Evolutionary conservation across 768 basidiomycete genomes (phyloP).

Genomic region (Asterophora parasitica): DNA sequence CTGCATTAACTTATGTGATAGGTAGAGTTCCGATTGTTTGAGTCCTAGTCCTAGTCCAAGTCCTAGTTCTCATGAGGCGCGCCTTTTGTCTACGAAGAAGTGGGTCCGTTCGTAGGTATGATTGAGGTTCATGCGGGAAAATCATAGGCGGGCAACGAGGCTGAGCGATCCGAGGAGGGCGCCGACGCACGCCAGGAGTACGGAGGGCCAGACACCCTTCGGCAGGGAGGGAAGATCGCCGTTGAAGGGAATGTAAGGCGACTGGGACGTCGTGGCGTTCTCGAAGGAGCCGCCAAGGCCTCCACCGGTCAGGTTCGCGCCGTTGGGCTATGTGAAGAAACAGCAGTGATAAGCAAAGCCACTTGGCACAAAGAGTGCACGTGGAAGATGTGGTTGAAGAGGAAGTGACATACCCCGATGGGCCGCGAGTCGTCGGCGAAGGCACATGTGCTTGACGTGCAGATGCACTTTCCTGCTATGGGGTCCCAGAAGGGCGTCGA

Average conservation of each 20-base stretch:
- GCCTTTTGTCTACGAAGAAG: too few species aligned
- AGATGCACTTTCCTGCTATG: constrained; percentile 58
- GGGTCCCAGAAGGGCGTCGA: constrained; percentile 84
- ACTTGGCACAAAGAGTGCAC: background rate
- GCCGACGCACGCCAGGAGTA: constrained; percentile 32
- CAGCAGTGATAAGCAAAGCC: background rate
- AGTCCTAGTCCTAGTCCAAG: too few species aligned
- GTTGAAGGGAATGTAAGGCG: constrained; percentile 49
- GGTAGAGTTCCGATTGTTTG: too few species aligned
- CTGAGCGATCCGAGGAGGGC: constrained; percentile 31
- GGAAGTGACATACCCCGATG: constrained; percentile 53
- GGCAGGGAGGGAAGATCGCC: constrained; percentile 25
- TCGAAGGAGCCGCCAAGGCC: constrained; percentile 37
- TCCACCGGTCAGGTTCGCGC: constrained; percentile 65
- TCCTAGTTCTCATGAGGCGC: background rate
- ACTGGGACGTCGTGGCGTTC: constrained; percentile 19
- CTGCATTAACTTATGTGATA: too few species aligned
- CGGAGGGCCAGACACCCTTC: constrained; percentile 27
- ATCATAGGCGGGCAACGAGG: constrained; percentile 16
- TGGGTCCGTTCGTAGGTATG: background rate
- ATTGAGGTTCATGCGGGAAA: too few species aligned
- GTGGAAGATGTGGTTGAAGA: background rate
- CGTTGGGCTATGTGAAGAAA: constrained; percentile 54
- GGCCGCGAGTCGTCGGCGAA: constrained; percentile 62
- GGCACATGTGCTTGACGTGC: constrained; percentile 48